Evolutionary conservation across 2,329 filamentous ascomycete species (phyloP), one percentile per base, ranked within the genome.

Genomic region (Tolypocladium tundrense): DNA sequence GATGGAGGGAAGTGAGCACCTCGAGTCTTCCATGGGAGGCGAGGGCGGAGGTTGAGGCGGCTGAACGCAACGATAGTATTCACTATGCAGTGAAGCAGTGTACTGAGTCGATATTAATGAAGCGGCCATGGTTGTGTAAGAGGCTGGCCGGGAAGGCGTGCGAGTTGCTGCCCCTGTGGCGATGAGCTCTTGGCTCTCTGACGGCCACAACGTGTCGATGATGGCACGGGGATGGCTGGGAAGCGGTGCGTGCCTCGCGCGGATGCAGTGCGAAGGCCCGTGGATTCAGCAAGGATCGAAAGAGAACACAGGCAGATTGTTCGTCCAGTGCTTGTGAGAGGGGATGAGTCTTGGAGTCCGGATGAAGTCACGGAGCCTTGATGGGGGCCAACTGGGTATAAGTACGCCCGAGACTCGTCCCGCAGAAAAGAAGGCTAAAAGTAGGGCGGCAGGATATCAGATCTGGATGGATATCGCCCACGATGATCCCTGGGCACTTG

Each of bases 1-100:
- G 72, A 97, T 97, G 43, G 93, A 96, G 24, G 93, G 93, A 59
- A 97, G 78, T 55, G 91, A 96, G 68, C 88, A 94, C 75, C 88
- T 92, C 64, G 85, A 77, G 68, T 91, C 88, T 66, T 91, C 88
- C 70, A 88, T 85, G 50, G 88, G 87, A 60, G 88, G 88, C 64
- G 88, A 91, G 39, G 88, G 88, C 57, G 87, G 88, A 55, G 85
- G 82, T 67, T 85, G 83, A 54, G 83, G 83, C 57, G 79, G 77
- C 60, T 73, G 73, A 58, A 72, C 66, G 65, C 82, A 80, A 60
- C 73, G 71, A 55, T 65, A 62, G 43, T 63, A 62, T 31, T 59
- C 57, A 40, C 59, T 54, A 33, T 60, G 58, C n/a, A 57, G 56
- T 5, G 51, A 53, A 35, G 24, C 24, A 27, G 60, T 51, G 60